Conservation (phyloP, 2,329 filamentous ascomycete species). For the Diaporthe amygdali region DNA sequence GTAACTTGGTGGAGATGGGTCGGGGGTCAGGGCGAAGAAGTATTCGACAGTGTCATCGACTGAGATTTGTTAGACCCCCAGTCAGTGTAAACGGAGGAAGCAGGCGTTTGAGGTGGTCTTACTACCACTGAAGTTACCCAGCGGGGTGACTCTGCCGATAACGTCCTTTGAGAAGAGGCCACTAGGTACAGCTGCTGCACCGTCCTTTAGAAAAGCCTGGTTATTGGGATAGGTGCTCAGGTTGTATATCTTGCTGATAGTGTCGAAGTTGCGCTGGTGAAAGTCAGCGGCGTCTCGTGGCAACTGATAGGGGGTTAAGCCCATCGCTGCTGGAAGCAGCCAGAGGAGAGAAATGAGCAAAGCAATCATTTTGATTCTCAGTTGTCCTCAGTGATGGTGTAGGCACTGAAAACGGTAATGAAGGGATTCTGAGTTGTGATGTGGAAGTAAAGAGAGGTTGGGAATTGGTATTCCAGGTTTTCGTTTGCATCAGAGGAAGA, state of each 20-base stretch:
- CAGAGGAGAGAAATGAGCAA: not conserved
- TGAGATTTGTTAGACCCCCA: not conserved
- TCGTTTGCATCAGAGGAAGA: not conserved
- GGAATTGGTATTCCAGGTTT: not conserved
- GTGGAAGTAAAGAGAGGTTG: not conserved
- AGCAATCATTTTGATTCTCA: not conserved
- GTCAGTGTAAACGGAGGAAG: not conserved
- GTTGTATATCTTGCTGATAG: conserved; percentile 44
- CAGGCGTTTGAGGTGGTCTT: not conserved
- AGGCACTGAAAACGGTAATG: not conserved
- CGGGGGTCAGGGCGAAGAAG: conserved; percentile 47
- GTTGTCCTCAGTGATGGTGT: not conserved
- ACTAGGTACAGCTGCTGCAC: conserved; percentile 40
- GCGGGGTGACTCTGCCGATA: conserved; percentile 44
- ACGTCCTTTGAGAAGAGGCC: conserved; percentile 44
- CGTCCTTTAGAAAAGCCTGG: conserved; percentile 39
- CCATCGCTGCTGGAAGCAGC: not conserved
- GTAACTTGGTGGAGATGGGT: conserved; percentile 33
- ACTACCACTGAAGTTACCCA: conserved; percentile 44
- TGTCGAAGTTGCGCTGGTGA: conserved; percentile 39
- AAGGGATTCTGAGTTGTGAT: not conserved
- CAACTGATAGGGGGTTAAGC: not conserved
- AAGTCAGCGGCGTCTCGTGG: not conserved
- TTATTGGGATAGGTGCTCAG: conserved; percentile 46
- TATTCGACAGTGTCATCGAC: conserved; percentile 49